phyloP scores from a whole-genome alignment of 2,329 filamentous ascomycete species.

The Epichloe typhina region DNA sequence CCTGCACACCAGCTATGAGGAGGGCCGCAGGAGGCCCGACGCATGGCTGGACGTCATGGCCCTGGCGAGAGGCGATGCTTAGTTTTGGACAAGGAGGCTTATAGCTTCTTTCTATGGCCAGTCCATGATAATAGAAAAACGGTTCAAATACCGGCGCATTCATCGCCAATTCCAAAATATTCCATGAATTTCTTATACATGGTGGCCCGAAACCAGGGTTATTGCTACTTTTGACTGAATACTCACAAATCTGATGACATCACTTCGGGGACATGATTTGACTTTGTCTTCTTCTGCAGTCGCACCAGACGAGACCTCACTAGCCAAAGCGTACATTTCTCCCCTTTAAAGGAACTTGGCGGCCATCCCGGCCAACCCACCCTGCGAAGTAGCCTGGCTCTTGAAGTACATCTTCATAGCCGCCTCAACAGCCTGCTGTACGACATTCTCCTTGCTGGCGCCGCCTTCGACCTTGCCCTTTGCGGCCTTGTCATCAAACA shows the following conservation, averaged over 20 bases:
- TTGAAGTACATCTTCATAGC: constrained; percentile 88
- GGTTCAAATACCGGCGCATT: no score
- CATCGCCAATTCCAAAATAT: no score
- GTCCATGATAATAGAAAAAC: no score
- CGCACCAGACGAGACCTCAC: no score
- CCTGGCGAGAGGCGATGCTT: constrained; percentile 11
- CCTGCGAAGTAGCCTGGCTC: constrained; percentile 41
- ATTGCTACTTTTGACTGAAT: no score
- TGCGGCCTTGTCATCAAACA: constrained; percentile 46
- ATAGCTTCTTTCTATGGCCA: no score
- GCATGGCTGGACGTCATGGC: constrained; percentile 46
- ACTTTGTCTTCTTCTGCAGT: no score
- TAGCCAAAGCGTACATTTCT: no score
- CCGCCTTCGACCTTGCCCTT: constrained; percentile 40
- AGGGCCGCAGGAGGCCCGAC: constrained; percentile 35
- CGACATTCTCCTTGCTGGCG: constrained; percentile 66
- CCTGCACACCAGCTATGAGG: constrained; percentile 32
- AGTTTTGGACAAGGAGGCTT: neutral
- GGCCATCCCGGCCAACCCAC: constrained; percentile 31
- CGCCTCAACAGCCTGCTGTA: constrained; percentile 71
- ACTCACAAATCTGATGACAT: no score
- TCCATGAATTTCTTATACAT: no score
- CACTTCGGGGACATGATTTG: no score
- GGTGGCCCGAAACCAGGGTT: no score
- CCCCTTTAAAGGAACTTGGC: constrained; percentile 25